Evolutionary conservation across 768 basidiomycete genomes (phyloP), one percentile per base, ranked within the genome.

Genomic region (Boletus reticuloceps): DNA sequence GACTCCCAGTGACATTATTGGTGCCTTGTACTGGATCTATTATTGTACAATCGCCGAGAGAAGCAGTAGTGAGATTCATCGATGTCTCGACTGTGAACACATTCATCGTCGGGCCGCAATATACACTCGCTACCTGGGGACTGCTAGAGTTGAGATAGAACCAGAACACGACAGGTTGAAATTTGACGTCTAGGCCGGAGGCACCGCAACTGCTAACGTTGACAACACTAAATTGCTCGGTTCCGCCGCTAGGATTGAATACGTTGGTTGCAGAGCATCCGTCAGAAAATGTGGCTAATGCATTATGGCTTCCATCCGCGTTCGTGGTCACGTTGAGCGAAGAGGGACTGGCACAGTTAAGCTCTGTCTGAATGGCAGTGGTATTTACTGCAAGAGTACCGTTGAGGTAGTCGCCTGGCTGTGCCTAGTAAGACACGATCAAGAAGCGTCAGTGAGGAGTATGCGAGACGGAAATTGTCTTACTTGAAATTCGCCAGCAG

Each of bases 101-200:
- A 5, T 68, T 56, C 45, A 89, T 78, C 3, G 65, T 72, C 5
- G 86, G 85, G 12, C 67, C 58, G 62, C 87, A 89, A 58, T 88
- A 86, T 8, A 87, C 75, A 4, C 76, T 76, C 50, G 75, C 73
- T 1, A 76, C 79, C 54, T 82, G 72, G 13, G 72, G 65, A 22
- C 57, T 70, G 17, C 67, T 60, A 46, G 64, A 61, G 42, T 73
- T 64, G 31, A 79, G 73, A 64, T 76, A 86, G 64, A 67, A 86
- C 85, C 86, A 89, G 61, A 88, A 89, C 72, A 88, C 77, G 41
- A 88, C 83, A 9, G 86, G 84, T 36, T 75, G 78, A 55, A 77
- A 76, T 22, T 61, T 58, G 31, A 77, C 69, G 37, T 72, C 60
- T 31, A 76, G 54, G 34, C 70, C 61, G 6, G 66, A 41, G 58